Conservation (phyloP, 2,329 filamentous ascomycete species). For the Fusarium compactum region DNA sequence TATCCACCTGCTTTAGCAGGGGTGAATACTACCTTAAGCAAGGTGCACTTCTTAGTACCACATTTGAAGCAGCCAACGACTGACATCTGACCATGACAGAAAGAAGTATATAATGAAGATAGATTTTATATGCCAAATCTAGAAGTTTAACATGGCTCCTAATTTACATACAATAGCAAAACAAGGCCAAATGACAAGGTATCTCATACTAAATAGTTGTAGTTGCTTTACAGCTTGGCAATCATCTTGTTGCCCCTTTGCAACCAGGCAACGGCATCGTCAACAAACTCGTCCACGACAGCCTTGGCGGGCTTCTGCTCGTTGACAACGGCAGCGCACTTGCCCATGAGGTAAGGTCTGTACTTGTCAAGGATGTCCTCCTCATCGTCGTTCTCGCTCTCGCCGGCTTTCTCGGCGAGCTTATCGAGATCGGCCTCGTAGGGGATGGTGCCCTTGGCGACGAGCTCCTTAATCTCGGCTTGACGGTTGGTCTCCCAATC, state of each 20-base stretch:
- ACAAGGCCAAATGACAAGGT: slow-evolving; percentile 20
- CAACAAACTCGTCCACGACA: slow-evolving; percentile 94
- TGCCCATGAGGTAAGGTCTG: slow-evolving; percentile 94
- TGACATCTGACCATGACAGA: not conserved
- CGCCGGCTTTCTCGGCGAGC: slow-evolving; percentile 72
- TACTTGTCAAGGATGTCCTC: slow-evolving; percentile 94
- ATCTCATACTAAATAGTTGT: slow-evolving; percentile 7
- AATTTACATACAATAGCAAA: slow-evolving; percentile 44
- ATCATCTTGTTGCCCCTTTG: slow-evolving; percentile 76
- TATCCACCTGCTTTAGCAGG: not conserved
- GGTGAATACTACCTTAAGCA: not conserved
- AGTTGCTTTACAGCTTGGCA: slow-evolving; percentile 72
- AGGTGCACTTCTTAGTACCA: not conserved
- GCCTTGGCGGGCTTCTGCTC: slow-evolving; percentile 91
- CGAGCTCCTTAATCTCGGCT: slow-evolving; percentile 92
- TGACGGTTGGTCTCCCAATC: slow-evolving; percentile 96
- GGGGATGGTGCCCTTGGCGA: slow-evolving; percentile 87
- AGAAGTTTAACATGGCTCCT: slow-evolving; percentile 18
- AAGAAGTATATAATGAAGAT: not conserved
- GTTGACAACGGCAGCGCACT: slow-evolving; percentile 92
- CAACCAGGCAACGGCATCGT: slow-evolving; percentile 79
- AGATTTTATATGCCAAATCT: not conserved
- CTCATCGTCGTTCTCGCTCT: slow-evolving; percentile 76
- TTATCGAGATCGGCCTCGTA: slow-evolving; percentile 95
- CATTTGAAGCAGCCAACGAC: not conserved